Percentiles rank a stretch among this genome's conserved stretches.
These are phyloP conservation scores for Ustilago trichophora DNA, from an alignment of 1,284 basidiomycete genomes.

Conservation along the genomic window DNA sequence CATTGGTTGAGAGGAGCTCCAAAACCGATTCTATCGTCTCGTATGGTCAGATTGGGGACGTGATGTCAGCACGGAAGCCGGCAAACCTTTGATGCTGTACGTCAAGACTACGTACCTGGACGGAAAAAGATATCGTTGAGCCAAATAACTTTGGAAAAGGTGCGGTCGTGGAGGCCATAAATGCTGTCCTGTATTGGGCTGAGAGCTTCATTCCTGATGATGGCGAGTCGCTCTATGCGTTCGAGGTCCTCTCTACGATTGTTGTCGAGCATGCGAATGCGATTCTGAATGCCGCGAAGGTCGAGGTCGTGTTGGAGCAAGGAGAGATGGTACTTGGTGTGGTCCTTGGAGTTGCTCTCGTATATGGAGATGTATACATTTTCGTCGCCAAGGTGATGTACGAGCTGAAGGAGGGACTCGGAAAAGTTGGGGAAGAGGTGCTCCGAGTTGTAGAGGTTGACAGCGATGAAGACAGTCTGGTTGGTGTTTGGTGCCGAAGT, in stretches of 20 bases:
- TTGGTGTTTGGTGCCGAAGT: not conserved
- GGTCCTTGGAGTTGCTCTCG: slow-evolving; percentile 71
- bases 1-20: slow-evolving; percentile 70
- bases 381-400: slow-evolving; percentile 68
- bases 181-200: slow-evolving; percentile 36
- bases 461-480: slow-evolving; percentile 44
- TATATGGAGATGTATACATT: slow-evolving; percentile 72
- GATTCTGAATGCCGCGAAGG: slow-evolving; percentile 21
- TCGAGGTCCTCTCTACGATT: slow-evolving; percentile 24
- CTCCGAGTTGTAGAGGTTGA: slow-evolving; percentile 54
- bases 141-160: slow-evolving; percentile 49
- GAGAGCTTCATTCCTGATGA: slow-evolving; percentile 51
- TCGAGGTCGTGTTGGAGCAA: slow-evolving; percentile 66
- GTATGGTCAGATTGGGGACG: too few relatives aligned
- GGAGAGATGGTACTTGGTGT: slow-evolving; percentile 68
- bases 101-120: too few relatives aligned
- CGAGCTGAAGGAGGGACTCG: slow-evolving; percentile 30
- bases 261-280: slow-evolving; percentile 38
- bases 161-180: slow-evolving; percentile 16
- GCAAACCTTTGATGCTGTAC: too few relatives aligned
- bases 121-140: slow-evolving; percentile 54
- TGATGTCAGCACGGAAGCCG: too few relatives aligned
- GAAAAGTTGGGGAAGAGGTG: slow-evolving; percentile 49
- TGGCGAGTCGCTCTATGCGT: slow-evolving; percentile 50
- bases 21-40: slow-evolving; percentile 57